Base-by-base conservation (phyloP, 1,284 basidiomycete genomes). In the Austroboletus niveus region DNA sequence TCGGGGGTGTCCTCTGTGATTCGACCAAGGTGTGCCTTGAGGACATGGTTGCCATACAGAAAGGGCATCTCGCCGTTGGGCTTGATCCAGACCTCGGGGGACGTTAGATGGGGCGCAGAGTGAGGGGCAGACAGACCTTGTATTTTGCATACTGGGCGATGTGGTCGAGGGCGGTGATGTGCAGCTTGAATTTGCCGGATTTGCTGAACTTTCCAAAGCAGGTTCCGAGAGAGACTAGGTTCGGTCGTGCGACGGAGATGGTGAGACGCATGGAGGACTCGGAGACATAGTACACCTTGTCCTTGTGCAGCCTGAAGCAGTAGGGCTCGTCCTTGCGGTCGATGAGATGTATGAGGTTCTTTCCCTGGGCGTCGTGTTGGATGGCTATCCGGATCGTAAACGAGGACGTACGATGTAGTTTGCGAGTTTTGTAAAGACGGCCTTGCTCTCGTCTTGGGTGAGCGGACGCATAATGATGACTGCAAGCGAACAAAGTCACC, bases 1-100 rank as follows among this genome's bases (percentile, higher is more conserved):
- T 99, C 97, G 12, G 96, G 95, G 5, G 95, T 98, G 67, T 99
- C 97, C 69, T 99, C 97, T 48, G 97, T 98, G 68, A 99, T 98
- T 60, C 96, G 82, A n/a, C 97, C 96, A 27, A 99, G 78, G 71
- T 99, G 97, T 30, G 97, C 97, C 74, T 99, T 99, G 59, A 98
- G 84, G 55, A 99, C 90, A 75, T 99, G 95, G 69, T 99, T 99
- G 51, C 97, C 97, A 66, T 99, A 99, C 46, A 99, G 75, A 78
- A 98, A 99, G 3, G 97, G 97, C 84, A 99, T 94, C 74, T 99
- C 97, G 65, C 97, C 97, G 58, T 99, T 97, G 14, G 95, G 90
- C 72, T 99, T 99, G 71, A 99, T 96, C 97, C 97, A 99, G 35
- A 98, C 85, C 95, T 97, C 8, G 22, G 9, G 11, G 7, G n/a